Evolutionary conservation across 495 filamentous ascomycete genomes (phyloP).

Genomic region (Penicillium pancosmium): DNA sequence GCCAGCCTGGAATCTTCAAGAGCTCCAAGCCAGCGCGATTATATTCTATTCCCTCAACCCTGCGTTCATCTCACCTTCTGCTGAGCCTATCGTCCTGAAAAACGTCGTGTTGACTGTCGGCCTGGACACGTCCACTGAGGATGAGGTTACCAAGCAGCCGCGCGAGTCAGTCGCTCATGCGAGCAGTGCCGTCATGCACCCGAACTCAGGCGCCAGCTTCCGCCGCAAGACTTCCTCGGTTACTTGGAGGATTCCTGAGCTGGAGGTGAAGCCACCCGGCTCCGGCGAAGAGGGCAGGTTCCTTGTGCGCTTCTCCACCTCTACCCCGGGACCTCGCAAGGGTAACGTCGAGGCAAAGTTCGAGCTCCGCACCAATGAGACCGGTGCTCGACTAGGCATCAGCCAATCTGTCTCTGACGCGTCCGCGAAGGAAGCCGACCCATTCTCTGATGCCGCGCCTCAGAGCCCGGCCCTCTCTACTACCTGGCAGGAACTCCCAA

Average conservation of each 20-base stretch:
- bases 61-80: slow-evolving; percentile 49
- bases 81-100: slow-evolving; percentile 62
- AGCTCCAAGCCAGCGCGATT: slow-evolving; percentile 79
- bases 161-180: slow-evolving; percentile 46
- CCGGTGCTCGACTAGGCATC: slow-evolving; percentile 65
- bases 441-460: slow-evolving; percentile 66
- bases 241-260: slow-evolving; percentile 86
- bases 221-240: slow-evolving; percentile 84
- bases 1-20: slow-evolving; percentile 81
- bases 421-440: slow-evolving; percentile 53
- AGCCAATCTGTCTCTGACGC: slow-evolving; percentile 34
- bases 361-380: slow-evolving; percentile 64
- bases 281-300: slow-evolving; percentile 61
- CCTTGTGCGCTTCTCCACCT: slow-evolving; percentile 75
- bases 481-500: slow-evolving; percentile 74
- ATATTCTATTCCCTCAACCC: slow-evolving; percentile 88
- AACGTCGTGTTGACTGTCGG: slow-evolving; percentile 82
- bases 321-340: slow-evolving; percentile 73
- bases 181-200: slow-evolving; percentile 49
- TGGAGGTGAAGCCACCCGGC: slow-evolving; percentile 54
- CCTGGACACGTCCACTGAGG: slow-evolving; percentile 60
- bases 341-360: slow-evolving; percentile 81
- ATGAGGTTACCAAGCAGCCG: slow-evolving; percentile 45
- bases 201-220: slow-evolving; percentile 63
- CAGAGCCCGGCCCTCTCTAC: slow-evolving; percentile 40